Conservation (phyloP, 495 filamentous ascomycete genomes). For the Rostrohypoxylon terebratum region DNA sequence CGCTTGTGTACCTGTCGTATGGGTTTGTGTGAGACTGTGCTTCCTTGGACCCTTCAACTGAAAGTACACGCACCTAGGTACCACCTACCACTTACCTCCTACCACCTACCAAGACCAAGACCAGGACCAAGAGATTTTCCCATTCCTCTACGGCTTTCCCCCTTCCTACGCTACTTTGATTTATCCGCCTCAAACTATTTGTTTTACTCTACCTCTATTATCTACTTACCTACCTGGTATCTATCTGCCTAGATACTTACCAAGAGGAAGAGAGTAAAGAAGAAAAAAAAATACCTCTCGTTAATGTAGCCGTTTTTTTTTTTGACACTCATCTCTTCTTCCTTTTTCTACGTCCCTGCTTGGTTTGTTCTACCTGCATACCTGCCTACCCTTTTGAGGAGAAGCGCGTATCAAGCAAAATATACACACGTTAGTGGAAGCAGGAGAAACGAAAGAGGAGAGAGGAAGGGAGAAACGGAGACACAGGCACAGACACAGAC, state of each 20-base stretch:
- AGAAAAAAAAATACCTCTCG: conserved; percentile 14
- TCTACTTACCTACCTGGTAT: background rate
- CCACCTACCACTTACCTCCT: no score
- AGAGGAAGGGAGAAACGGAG: conserved; percentile 1
- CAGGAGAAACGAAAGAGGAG: conserved; percentile 14
- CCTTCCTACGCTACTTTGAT: conserved; percentile 41
- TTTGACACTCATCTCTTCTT: conserved; percentile 4
- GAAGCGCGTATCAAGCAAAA: conserved; percentile 26
- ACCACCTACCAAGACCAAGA: background rate
- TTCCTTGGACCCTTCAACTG: conserved; percentile 30
- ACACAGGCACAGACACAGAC: background rate
- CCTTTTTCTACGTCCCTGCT: background rate
- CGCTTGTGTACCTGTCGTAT: conserved; percentile 42
- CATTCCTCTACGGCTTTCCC: conserved; percentile 20
- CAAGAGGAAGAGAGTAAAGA: background rate
- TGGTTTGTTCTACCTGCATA: conserved; percentile 9
- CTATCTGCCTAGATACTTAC: conserved; percentile 3
- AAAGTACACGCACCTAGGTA: conserved; percentile 11
- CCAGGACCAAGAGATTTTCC: conserved; percentile 10
- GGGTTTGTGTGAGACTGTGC: conserved; percentile 40
- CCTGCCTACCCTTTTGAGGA: conserved; percentile 19
- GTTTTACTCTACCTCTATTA: conserved; percentile 5
- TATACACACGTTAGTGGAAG: conserved; percentile 19
- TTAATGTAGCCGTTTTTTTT: conserved; percentile 26
- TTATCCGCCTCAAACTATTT: conserved; percentile 39